Evolutionary conservation across 495 filamentous ascomycete species (phyloP).

Genomic region (Xylaria grammica): DNA sequence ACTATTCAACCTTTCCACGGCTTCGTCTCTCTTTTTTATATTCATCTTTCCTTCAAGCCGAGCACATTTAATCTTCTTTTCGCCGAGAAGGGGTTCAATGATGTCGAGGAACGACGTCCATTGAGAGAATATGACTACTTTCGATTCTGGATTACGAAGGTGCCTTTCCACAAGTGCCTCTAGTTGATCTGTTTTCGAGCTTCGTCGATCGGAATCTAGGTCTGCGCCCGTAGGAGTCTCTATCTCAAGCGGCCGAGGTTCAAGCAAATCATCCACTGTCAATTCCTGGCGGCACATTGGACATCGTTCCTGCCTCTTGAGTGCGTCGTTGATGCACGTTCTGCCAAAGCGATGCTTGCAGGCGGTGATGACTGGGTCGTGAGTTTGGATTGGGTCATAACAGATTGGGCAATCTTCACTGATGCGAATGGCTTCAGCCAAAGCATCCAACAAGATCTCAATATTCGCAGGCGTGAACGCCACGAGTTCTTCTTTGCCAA

Average conservation of each 20-base stretch:
- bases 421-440: conserved; percentile 79
- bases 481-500: conserved; percentile 70
- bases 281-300: conserved; percentile 86
- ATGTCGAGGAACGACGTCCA: conserved; percentile 91
- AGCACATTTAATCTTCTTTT: conserved; percentile 65
- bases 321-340: conserved; percentile 76
- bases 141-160: conserved; percentile 68
- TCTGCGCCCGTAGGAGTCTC: conserved; percentile 48
- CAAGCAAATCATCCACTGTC: conserved; percentile 63
- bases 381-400: conserved; percentile 71
- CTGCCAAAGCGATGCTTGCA: conserved; percentile 85
- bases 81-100: conserved; percentile 70
- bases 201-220: conserved; percentile 68
- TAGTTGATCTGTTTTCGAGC: conserved; percentile 84
- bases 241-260: conserved; percentile 61
- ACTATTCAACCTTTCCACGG: conserved; percentile 67
- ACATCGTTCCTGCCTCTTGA: conserved; percentile 81
- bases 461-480: conserved; percentile 75
- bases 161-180: conserved; percentile 78
- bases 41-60: conserved; percentile 88
- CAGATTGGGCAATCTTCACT: conserved; percentile 88
- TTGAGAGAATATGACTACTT: conserved; percentile 90
- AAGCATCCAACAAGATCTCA: conserved; percentile 73
- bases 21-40: conserved; percentile 68
- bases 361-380: conserved; percentile 81